Evolutionary conservation across 495 filamentous ascomycete species (phyloP).

Genomic region (Lichina pygmaea): DNA sequence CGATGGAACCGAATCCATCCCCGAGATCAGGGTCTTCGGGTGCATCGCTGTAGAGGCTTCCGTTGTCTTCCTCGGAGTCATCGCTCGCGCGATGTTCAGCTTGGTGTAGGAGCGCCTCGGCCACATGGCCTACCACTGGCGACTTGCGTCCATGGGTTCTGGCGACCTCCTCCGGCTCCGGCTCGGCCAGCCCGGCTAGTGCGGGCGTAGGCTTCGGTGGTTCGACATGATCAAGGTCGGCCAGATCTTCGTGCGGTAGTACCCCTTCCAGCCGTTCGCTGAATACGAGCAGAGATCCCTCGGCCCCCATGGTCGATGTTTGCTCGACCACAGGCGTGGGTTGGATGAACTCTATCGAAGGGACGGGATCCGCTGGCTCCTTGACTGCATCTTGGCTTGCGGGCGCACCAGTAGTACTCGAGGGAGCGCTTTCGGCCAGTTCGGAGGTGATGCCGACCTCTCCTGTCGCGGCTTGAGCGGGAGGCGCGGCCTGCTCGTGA

Average conservation of each 20-base stretch:
- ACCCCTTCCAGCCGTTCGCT: no score
- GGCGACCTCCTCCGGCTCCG: conserved; percentile 7
- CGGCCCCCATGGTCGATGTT: neutral
- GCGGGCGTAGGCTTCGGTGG: conserved; percentile 9
- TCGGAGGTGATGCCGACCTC: no score
- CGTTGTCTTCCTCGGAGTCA: conserved; percentile 23
- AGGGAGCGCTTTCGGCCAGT: no score
- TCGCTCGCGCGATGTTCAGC: conserved; percentile 6
- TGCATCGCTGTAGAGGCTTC: conserved; percentile 72
- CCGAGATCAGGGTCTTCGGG: conserved; percentile 46
- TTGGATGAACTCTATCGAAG: conserved; percentile 20
- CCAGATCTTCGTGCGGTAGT: no score
- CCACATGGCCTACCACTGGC: conserved; percentile 10
- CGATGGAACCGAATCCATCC: conserved; percentile 55
- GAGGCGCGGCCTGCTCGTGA: no score
- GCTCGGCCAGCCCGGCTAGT: conserved; percentile 14
- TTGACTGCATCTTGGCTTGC: neutral
- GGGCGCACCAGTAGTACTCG: neutral
- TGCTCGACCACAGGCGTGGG: conserved; percentile 19
- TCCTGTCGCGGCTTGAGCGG: no score
- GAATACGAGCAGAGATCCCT: neutral
- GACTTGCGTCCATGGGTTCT: conserved; percentile 4
- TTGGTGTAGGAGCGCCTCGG: conserved; percentile 8
- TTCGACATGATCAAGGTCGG: neutral
- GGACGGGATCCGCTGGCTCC: conserved; percentile 8